These are phyloP conservation scores for Arabidopsis thaliana DNA, from an alignment of 345 rosid species.

Conservation along the genomic window DNA sequence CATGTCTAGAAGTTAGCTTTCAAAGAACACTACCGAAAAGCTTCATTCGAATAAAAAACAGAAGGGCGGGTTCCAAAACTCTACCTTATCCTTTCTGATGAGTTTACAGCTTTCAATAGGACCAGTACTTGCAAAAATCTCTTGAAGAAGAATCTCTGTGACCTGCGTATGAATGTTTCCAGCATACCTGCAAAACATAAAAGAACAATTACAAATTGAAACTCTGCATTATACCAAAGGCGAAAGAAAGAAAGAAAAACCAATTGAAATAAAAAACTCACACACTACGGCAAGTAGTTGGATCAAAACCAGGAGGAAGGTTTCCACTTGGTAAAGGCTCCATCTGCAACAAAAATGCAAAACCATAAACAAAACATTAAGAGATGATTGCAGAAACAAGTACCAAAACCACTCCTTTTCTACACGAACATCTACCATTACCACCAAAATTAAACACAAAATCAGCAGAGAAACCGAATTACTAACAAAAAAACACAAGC, in stretches of 20 bases:
- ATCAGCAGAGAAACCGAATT: not conserved
- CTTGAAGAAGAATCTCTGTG: slow-evolving; percentile 90
- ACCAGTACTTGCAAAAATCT: slow-evolving; percentile 87
- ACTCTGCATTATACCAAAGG: not conserved
- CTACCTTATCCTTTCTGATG: slow-evolving; percentile 88
- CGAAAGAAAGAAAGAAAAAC: not conserved
- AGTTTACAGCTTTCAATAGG: slow-evolving; percentile 92
- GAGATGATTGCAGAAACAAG: not conserved
- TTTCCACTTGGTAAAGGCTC: slow-evolving; percentile 98
- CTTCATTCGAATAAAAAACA: not conserved
- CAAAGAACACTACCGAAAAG: not conserved
- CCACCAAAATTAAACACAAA: slow-evolving; percentile 22
- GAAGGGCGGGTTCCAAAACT: not conserved
- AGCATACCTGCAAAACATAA: slow-evolving; percentile 71
- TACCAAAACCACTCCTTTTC: slow-evolving; percentile 10
- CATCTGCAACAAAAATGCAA: slow-evolving; percentile 68
- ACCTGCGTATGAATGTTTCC: slow-evolving; percentile 91
- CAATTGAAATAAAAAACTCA: slow-evolving; percentile 63
- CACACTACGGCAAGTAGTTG: slow-evolving; percentile 98
- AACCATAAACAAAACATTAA: not conserved
- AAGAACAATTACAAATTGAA: slow-evolving; percentile 42
- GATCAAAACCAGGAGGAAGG: slow-evolving; percentile 99
- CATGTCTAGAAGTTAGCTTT: not conserved
- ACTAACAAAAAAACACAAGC: not conserved
- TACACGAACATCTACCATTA: not conserved